Base-by-base conservation (phyloP, 768 basidiomycete genomes). In the Asterophora parasitica region DNA sequence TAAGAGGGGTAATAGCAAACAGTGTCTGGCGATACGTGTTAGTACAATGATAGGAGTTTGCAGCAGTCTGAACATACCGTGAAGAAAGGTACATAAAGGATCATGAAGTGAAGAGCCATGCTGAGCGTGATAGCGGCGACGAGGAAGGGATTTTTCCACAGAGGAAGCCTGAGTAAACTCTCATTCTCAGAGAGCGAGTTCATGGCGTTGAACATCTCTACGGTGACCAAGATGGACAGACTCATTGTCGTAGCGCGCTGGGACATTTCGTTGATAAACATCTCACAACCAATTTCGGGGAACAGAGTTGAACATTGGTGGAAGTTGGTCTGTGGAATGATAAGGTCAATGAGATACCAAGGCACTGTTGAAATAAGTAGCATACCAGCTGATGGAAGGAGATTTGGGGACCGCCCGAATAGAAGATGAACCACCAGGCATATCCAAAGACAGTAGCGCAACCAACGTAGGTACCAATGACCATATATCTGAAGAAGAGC, bases 371-470 rank as follows among this genome's bases (percentile, higher is more conserved):
- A 42, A 17, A 34, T 37, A 30, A 42, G 13, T n/a, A 20, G 77
- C 89, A 61, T 58, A 96, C 94, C 52, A 99, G 72, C 68, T 99
- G 91, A 60, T 90, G 74, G 75, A 88, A 97, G 3, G 88, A 77
- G 60, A 99, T 97, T 61, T 93, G 91, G 4, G 95, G 95, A 1
- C 95, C 95, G 38, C 78, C 86, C 12, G 76, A 60, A 65, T 97
- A 97, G 66, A 83, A 88, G 60, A 95, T 73, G 72, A 99, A 99
- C 95, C 95, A 98, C 95, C 95, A 99, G 0, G 92, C 95, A 61
- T 99, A 99, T 40, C 94, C 95, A 56, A 88, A 92, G 19, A 99
- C 95, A 19, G 95, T 98, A 4, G 92, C 94, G 46, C 82, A 81
- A 26, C 95, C 95, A 44, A 99, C 95, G 59, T 98, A 99, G 42